Conservation (phyloP, 2,329 filamentous ascomycete species). For the Colletotrichum gigasporum region DNA sequence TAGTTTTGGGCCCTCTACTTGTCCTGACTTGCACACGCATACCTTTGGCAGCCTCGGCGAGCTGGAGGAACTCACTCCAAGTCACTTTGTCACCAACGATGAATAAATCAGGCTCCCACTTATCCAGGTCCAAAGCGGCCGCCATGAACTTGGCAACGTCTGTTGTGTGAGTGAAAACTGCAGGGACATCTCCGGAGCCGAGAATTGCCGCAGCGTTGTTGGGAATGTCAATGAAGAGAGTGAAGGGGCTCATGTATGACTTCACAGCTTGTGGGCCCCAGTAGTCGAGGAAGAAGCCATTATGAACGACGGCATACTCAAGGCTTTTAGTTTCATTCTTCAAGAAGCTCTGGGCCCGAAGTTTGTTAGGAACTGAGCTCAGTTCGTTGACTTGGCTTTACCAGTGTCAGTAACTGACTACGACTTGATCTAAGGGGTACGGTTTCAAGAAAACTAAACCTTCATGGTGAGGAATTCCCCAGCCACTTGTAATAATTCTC, state of each 20-base stretch:
- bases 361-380: conserved; percentile 15
- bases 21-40: conserved; percentile 31
- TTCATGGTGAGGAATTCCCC: conserved; percentile 44
- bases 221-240: conserved; percentile 54
- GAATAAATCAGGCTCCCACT: conserved; percentile 51
- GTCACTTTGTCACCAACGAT: conserved; percentile 52
- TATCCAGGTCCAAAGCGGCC: conserved; percentile 48
- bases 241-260: conserved; percentile 48
- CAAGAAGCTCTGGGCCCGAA: conserved; percentile 35
- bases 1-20: neutral
- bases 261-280: conserved; percentile 48
- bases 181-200: conserved; percentile 53
- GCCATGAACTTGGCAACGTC: conserved; percentile 59
- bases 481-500: conserved; percentile 54
- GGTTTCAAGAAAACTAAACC: conserved; percentile 36
- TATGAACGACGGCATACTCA: conserved; percentile 48
- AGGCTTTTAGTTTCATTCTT: conserved; percentile 40
- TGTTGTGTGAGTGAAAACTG: conserved; percentile 57
- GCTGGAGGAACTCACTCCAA: conserved; percentile 53
- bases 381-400: conserved; percentile 9
- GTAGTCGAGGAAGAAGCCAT: conserved; percentile 58
- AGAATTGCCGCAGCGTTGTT: conserved; percentile 57
- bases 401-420: neutral
- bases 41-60: conserved; percentile 49
- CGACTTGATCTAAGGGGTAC: neutral